Base-by-base conservation (phyloP, 129 eudicot genomes). In the Flaveria bidentis region DNA sequence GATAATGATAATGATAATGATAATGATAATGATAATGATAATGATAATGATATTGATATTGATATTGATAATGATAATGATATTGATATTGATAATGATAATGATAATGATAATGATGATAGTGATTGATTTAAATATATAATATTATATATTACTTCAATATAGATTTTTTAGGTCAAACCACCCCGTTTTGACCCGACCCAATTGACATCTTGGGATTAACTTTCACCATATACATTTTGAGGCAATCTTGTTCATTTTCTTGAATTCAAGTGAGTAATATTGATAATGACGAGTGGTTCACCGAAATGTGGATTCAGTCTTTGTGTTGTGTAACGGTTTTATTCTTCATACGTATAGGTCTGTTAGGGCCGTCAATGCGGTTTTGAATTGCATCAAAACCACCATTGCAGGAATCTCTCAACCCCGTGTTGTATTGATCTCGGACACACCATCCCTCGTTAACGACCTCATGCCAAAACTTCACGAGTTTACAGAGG, bases 391-490 rank as follows among this genome's bases (percentile, higher is more conserved):
- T 80, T 88, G 93, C 90, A 81, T 88, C 41, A 85, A 69, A 57
- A 75, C 76, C n/a, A 78, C 88, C 45, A 71, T 85, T 15, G 57
- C 61, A 63, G 71, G 53, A 67, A 77, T 78, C 72, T 28, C 56
- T 17, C 66, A 44, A 76, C 90, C 94, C 11, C 86, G 86, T 55
- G 70, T 88, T 28, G 87, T 88, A n/a, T 71, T 86, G 72, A 76
- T 88, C 50, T 88, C 94, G 2, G 93, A 88, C 79, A 88, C 94
- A 6, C 94, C 90, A 9, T 88, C 94, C 57, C 75, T 84, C 17
- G 23, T 84, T 20, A 78, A 30, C 2, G 78, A 80, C 57, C 61
- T 88, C 20, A 82, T 18, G 36, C 82, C 90, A 20, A 77, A 80
- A 44, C 73, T 86, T 56, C 71, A 74, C 39, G 82, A 57, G 69